phyloP scores from a whole-genome alignment of 805 yeast genomes.

The Wickerhamiella slavikovae region DNA sequence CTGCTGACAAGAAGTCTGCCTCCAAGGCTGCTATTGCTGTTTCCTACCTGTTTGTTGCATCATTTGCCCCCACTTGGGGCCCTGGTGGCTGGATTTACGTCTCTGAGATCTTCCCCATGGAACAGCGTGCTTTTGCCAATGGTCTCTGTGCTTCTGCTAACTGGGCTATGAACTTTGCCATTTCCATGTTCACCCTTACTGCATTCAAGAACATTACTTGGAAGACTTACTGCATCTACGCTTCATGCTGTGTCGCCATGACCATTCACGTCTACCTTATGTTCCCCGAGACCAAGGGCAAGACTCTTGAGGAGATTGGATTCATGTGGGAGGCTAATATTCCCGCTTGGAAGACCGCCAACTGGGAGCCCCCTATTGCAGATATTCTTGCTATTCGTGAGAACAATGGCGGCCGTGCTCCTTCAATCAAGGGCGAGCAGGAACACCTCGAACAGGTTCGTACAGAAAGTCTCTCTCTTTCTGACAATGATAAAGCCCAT shows the following conservation, averaged over 20 bases:
- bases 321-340: constrained; percentile 25
- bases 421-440: constrained; percentile 8
- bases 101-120: constrained; percentile 48
- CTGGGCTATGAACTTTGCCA: constrained; percentile 61
- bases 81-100: constrained; percentile 53
- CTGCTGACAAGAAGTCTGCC: constrained; percentile 24
- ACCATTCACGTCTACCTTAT: constrained; percentile 35
- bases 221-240: constrained; percentile 55
- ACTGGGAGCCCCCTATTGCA: constrained; percentile 7
- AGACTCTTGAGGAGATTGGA: constrained; percentile 47
- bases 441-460: constrained; percentile 2
- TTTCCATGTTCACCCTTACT: constrained; percentile 50
- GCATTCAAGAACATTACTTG: constrained; percentile 54
- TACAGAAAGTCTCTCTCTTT: too few species aligned
- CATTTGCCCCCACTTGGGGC: constrained; percentile 74
- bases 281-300: constrained; percentile 47
- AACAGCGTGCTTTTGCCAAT: constrained; percentile 56
- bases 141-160: constrained; percentile 55
- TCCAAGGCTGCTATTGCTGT: constrained; percentile 32
- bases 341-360: constrained; percentile 12
- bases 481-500: too few species aligned
- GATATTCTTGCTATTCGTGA: constrained; percentile 11
- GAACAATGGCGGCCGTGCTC: constrained; percentile 14
- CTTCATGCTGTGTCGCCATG: constrained; percentile 38
- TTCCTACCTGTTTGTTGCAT: constrained; percentile 43